Base-by-base conservation (phyloP, 148 eudicot species). In the Chenopodium album region DNA sequence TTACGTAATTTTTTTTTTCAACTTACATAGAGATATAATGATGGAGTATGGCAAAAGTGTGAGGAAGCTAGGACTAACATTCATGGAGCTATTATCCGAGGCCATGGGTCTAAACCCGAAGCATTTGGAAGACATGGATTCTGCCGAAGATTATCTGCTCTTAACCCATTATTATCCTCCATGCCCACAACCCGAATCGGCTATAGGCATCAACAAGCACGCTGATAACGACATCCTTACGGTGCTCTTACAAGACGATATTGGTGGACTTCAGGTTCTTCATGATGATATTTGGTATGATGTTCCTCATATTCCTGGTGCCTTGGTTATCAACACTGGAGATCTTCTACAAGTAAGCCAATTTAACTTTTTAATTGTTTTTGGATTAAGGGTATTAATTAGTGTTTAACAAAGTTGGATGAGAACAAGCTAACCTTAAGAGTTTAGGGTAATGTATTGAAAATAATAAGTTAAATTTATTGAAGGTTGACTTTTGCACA, bases 261-360 rank as follows among this genome's bases (percentile, higher is more conserved):
- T 86, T 7, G 87, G 87, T 7, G 88, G 89, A 67, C 87, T 88
- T 46, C 86, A 88, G 73, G 78, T 88, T 46, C 83, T 75, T 9
- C 83, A 84, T 65, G 71, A 83, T 9, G 76, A 83, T 56, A 81
- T 81, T 31, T 87, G 91, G 91, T 82, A 83, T 52, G 87, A 89
- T 77, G 84, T 87, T 13, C 80, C 81, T 22, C 87, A 84, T 0
- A 50, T 69, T 4, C 87, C 81, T 4, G 80, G 80, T 9, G 80
- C 80, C 10, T 29, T 78, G 2, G 80, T 78, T n/a, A 68, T 78
- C 16, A 92, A 91, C 83, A 73, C 88, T 11, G 93, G 91, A 28
- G 91, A 92, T 72, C 88, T 90, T 65, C 70, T 92, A 17, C 95
- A 92, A 91, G 94, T 64, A 77, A 50, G 79, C 46, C 3, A 32